A percentile compares a stretch with the other conserved stretches of the same genome.
Evolutionary conservation across 2,329 filamentous ascomycete species (phyloP).

Genomic region (Sclerotinia subarctica): DNA sequence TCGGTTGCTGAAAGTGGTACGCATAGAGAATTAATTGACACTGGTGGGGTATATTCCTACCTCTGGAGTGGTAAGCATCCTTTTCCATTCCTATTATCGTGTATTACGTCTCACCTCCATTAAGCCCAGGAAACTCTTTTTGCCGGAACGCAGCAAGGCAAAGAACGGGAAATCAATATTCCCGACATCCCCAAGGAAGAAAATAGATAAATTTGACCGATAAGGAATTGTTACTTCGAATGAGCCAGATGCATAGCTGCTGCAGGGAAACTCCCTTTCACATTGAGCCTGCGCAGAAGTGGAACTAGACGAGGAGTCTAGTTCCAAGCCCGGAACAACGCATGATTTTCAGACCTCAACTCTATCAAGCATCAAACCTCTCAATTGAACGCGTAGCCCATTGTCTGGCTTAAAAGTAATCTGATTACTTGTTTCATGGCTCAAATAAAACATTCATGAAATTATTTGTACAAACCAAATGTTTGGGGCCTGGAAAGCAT

Average conservation of each 20-base stretch:
- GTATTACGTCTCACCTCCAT: slow-evolving; percentile 23
- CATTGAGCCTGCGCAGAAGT: background rate
- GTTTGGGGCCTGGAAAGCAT: background rate
- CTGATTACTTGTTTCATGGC: background rate
- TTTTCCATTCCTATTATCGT: slow-evolving; percentile 10
- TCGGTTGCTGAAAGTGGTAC: slow-evolving; percentile 85
- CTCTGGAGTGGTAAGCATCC: slow-evolving; percentile 74
- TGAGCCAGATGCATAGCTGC: slow-evolving; percentile 2
- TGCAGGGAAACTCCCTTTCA: slow-evolving; percentile 12
- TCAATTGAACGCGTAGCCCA: background rate
- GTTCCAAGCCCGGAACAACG: background rate
- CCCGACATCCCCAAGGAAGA: slow-evolving; percentile 21
- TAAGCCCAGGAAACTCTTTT: slow-evolving; percentile 62
- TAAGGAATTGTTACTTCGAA: slow-evolving; percentile 13
- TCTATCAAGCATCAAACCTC: background rate
- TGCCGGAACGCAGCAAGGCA: slow-evolving; percentile 43
- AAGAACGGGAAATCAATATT: slow-evolving; percentile 39
- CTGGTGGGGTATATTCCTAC: slow-evolving; percentile 77
- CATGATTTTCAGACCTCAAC: background rate
- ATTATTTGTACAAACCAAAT: background rate
- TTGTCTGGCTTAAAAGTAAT: background rate
- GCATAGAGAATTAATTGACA: slow-evolving; percentile 78
- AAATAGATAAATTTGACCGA: slow-evolving; percentile 15
- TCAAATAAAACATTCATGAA: background rate
- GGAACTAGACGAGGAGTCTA: background rate